phyloP scores from a whole-genome alignment of 2,329 filamentous ascomycete species.

The Colletotrichum musicola region DNA sequence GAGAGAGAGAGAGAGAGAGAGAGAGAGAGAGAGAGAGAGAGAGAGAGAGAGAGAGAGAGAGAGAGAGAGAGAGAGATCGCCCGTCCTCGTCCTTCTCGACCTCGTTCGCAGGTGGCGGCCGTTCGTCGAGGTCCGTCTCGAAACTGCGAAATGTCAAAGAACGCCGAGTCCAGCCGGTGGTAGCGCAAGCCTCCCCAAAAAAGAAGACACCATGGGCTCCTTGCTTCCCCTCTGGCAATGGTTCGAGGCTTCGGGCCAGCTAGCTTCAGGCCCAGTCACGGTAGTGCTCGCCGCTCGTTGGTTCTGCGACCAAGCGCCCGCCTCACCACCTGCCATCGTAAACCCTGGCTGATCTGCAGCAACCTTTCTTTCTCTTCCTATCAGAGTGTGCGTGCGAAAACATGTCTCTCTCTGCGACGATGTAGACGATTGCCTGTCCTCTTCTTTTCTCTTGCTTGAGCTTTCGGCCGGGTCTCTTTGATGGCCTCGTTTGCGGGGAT shows the following conservation, averaged over 20 bases:
- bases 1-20: no score
- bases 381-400: not conserved
- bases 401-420: conserved; percentile 29
- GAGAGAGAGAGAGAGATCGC: not conserved
- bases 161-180: conserved; percentile 16
- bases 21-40: no score
- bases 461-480: conserved; percentile 13
- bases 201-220: conserved; percentile 11
- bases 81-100: not conserved
- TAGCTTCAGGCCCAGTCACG: conserved; percentile 10
- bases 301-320: conserved; percentile 33
- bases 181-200: conserved; percentile 3
- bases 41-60: no score
- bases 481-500: conserved; percentile 30
- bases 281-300: conserved; percentile 8
- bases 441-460: not conserved
- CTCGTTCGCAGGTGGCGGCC: conserved; percentile 11
- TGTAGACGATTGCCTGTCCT: conserved; percentile 8
- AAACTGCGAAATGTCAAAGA: conserved; percentile 33
- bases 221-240: conserved; percentile 24
- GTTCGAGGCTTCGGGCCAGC: not conserved
- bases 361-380: conserved; percentile 32
- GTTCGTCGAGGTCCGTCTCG: conserved; percentile 23
- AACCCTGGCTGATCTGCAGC: conserved; percentile 32
- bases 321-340: conserved; percentile 14